phyloP scores from a whole-genome alignment of 73 alveolate species.

The Symbiodinium natans region DNA sequence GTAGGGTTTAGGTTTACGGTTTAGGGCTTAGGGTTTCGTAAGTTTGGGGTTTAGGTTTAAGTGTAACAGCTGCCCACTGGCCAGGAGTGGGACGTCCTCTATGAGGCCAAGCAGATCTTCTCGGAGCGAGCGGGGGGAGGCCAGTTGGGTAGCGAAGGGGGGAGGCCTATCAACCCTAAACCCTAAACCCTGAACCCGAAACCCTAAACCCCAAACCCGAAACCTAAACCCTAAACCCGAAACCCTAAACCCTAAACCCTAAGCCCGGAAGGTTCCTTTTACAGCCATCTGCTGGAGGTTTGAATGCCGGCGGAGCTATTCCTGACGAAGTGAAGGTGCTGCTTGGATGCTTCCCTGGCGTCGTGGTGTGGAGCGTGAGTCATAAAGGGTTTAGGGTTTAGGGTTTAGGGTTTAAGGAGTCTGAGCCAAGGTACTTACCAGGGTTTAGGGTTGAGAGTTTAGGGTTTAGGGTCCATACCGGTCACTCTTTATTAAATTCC shows the following conservation, averaged over 20 bases:
- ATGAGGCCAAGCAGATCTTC: constrained; percentile 19
- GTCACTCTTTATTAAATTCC: too few relatives aligned
- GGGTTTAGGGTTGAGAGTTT: neutral
- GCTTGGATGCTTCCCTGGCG: neutral
- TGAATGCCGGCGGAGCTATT: neutral
- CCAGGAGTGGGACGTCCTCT: constrained; percentile 30
- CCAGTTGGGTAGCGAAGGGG: neutral
- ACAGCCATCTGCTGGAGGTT: neutral
- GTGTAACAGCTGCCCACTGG: neutral
- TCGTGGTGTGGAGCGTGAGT: too few relatives aligned
- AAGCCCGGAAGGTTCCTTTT: neutral
- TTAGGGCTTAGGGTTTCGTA: neutral
- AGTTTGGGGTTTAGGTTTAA: neutral
- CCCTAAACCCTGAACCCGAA: too few relatives aligned
- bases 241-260: neutral
- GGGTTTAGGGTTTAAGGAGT: too few relatives aligned
- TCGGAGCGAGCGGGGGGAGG: constrained; percentile 13
- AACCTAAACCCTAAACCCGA: too few relatives aligned
- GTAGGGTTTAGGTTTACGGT: neutral
- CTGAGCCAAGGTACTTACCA: too few relatives aligned
- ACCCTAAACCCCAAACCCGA: too few relatives aligned
- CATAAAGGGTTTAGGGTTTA: too few relatives aligned
- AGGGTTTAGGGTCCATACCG: neutral
- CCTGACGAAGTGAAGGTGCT: neutral
- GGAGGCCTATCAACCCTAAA: neutral